A percentile compares a stretch with the other conserved stretches of the same genome.
Evolutionary conservation across 441 rosid species (phyloP).

Genomic region (Gossypium schwendimanii): DNA sequence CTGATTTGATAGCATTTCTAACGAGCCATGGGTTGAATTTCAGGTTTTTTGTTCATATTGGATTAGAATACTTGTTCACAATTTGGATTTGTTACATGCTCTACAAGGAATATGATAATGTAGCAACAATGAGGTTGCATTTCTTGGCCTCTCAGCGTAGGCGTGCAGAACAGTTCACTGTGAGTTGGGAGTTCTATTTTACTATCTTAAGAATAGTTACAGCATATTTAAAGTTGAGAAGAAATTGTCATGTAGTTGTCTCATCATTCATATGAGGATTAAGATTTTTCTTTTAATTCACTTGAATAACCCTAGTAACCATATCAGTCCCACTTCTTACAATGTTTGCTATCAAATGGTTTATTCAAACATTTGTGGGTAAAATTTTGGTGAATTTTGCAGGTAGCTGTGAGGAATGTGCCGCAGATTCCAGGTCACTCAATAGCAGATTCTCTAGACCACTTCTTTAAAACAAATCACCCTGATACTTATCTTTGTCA

Average conservation of each 20-base stretch:
- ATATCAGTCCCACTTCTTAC: neutral
- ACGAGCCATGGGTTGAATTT: slow-evolving; percentile 18
- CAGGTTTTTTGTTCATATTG: slow-evolving; percentile 95
- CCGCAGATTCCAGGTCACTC: slow-evolving; percentile 57
- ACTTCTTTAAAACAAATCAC: slow-evolving; percentile 76
- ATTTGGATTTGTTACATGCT: slow-evolving; percentile 84
- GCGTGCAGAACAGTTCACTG: slow-evolving; percentile 87
- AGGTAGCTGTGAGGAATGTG: slow-evolving; percentile 89
- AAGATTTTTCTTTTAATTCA: neutral
- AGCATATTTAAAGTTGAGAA: slow-evolving; percentile 1
- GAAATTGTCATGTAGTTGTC: neutral
- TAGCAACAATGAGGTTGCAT: slow-evolving; percentile 74
- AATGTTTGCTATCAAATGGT: neutral
- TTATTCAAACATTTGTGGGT: neutral
- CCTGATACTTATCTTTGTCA: slow-evolving; percentile 85
- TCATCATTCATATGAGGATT: neutral
- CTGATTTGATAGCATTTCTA: slow-evolving; percentile 2
- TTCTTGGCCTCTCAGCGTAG: slow-evolving; percentile 77
- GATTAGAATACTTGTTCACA: slow-evolving; percentile 75
- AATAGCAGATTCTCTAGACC: slow-evolving; percentile 56
- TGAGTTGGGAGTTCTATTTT: slow-evolving; percentile 35
- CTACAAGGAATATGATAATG: slow-evolving; percentile 72
- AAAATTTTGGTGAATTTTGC: slow-evolving; percentile 16
- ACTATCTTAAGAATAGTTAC: neutral
- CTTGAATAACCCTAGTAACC: neutral